phyloP scores from a whole-genome alignment of 257 asterid species.

The Lavandula angustifolia region DNA sequence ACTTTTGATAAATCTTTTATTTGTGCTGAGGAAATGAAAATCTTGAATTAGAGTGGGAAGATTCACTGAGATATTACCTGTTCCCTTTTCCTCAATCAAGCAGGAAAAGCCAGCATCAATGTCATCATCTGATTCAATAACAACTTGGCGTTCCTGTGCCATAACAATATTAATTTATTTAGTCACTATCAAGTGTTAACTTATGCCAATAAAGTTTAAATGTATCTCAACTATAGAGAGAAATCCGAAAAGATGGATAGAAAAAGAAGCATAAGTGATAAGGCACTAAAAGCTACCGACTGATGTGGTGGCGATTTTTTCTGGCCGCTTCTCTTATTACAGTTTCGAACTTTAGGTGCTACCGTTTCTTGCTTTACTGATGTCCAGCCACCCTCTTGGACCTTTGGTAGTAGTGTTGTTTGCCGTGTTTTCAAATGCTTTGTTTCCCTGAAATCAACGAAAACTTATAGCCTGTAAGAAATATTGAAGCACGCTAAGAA shows the following conservation, averaged over 20 bases:
- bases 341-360: slow-evolving; percentile 39
- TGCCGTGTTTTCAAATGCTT: slow-evolving; percentile 39
- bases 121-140: slow-evolving; percentile 77
- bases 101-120: slow-evolving; percentile 59
- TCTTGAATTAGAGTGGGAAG: slow-evolving; percentile 23
- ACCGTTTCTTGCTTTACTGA: slow-evolving; percentile 56
- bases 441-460: slow-evolving; percentile 37
- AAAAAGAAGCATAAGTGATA: slow-evolving; percentile 24
- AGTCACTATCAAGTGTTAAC: slow-evolving; percentile 27
- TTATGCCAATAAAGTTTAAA: slow-evolving; percentile 13
- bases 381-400: slow-evolving; percentile 65
- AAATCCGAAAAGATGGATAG: slow-evolving; percentile 23
- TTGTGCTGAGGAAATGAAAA: slow-evolving; percentile 16
- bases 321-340: slow-evolving; percentile 38
- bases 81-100: slow-evolving; percentile 59
- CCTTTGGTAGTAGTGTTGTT: slow-evolving; percentile 41
- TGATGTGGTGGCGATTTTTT: slow-evolving; percentile 39
- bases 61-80: slow-evolving; percentile 44
- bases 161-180: slow-evolving; percentile 33
- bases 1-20: not conserved
- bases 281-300: slow-evolving; percentile 45
- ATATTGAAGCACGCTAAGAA: slow-evolving; percentile 16
- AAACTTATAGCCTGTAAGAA: slow-evolving; percentile 19
- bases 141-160: slow-evolving; percentile 41
- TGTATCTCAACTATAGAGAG: not conserved